These are phyloP conservation scores for Agaricus sinodeliciosus DNA, from an alignment of 768 basidiomycete species.

Conservation along the genomic window DNA sequence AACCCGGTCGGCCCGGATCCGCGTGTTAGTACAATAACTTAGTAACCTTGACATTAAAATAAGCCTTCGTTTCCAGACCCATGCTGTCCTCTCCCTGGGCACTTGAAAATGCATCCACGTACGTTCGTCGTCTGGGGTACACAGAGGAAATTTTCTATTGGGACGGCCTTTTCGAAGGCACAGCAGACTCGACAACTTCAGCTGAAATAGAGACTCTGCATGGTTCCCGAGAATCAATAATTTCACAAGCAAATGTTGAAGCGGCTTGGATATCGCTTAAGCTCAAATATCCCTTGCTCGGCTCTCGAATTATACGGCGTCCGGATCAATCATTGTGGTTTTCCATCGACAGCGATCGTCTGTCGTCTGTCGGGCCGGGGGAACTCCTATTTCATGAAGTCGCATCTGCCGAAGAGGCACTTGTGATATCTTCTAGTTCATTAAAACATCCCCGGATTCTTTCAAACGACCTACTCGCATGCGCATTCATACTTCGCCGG, in stretches of 20 bases:
- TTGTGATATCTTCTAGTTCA: slow-evolving; percentile 19
- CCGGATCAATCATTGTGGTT: slow-evolving; percentile 28
- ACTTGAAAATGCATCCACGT: slow-evolving; percentile 2
- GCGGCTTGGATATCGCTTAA: slow-evolving; percentile 43
- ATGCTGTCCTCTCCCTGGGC: slow-evolving; percentile 10
- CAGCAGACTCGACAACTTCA: slow-evolving; percentile 36
- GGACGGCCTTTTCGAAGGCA: slow-evolving; percentile 34
- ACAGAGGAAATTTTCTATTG: slow-evolving; percentile 37
- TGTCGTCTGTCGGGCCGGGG: slow-evolving; percentile 22
- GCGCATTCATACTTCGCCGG: slow-evolving; percentile 34
- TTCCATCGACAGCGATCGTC: slow-evolving; percentile 30
- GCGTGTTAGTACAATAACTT: neutral
- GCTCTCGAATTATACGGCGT: slow-evolving; percentile 29
- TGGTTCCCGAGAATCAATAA: slow-evolving; percentile 10
- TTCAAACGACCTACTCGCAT: slow-evolving; percentile 35
- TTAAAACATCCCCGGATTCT: slow-evolving; percentile 29
- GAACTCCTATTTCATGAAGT: slow-evolving; percentile 34
- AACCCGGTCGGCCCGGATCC: no score
- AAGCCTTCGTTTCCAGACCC: neutral
- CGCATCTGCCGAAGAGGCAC: slow-evolving; percentile 28
- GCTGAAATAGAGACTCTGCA: slow-evolving; percentile 21
- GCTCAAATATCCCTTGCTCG: slow-evolving; percentile 42
- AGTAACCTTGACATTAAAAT: neutral
- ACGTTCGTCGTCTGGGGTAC: slow-evolving; percentile 24
- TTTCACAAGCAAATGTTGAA: slow-evolving; percentile 25